Evolutionary conservation across 208 protist species (phyloP).

Genomic region (Vickermania ingenoplastis): DNA sequence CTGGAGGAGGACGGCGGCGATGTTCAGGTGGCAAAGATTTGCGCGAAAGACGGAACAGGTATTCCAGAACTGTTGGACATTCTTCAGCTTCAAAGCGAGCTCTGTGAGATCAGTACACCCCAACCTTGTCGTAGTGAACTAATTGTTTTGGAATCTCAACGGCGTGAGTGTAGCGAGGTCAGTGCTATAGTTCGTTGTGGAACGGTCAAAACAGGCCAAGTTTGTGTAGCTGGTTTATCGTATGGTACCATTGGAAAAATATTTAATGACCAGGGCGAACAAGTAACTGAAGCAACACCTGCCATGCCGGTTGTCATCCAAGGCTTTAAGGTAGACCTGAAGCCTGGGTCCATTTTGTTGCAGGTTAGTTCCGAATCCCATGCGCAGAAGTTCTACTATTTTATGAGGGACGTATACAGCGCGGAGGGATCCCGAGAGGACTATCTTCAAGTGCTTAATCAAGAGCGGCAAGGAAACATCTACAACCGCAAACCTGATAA

Average conservation of each 20-base stretch:
- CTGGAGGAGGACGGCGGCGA: conserved; percentile 94
- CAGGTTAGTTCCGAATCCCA: conserved; percentile 81
- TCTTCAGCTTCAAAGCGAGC: conserved; percentile 80
- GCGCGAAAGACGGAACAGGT: conserved; percentile 75
- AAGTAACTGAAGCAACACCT: conserved; percentile 49
- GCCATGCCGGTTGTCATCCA: conserved; percentile 67
- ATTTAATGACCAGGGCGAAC: conserved; percentile 50
- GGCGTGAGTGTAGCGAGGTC: conserved; percentile 30
- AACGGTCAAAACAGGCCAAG: conserved; percentile 46
- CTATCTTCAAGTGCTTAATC: conserved; percentile 75
- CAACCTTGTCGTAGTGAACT: conserved; percentile 68
- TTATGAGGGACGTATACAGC: conserved; percentile 83
- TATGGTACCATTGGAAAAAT: conserved; percentile 66
- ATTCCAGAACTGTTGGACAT: conserved; percentile 86
- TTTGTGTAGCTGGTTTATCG: conserved; percentile 64
- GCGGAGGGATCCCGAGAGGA: conserved; percentile 66
- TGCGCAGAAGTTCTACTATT: conserved; percentile 77
- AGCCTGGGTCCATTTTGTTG: conserved; percentile 73
- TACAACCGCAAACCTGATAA: conserved; percentile 83
- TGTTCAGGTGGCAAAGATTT: conserved; percentile 86
- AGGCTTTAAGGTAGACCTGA: conserved; percentile 71
- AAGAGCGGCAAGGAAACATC: conserved; percentile 58
- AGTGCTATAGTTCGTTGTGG: conserved; percentile 80
- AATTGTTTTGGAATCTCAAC: conserved; percentile 87
- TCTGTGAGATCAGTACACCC: conserved; percentile 85